Base-by-base conservation (phyloP, 257 asterid species). In the Paulownia fortunei region DNA sequence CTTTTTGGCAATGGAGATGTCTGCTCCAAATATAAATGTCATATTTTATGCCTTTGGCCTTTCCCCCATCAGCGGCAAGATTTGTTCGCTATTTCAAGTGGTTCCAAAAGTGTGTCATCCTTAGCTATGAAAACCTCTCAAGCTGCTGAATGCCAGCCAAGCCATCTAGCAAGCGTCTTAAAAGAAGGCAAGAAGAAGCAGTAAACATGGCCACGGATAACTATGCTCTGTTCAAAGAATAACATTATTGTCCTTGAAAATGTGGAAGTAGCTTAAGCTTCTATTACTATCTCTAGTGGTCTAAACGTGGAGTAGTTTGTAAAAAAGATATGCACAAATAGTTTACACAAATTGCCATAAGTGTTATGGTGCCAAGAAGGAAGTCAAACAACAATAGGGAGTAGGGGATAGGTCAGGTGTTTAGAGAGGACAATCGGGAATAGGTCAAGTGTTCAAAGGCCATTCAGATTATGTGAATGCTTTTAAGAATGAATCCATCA, bases 1-100 rank as follows among this genome's bases (percentile, higher is more conserved):
- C 34, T 87, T 84, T 86, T 27, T 70, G 39, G 90, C 94, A 9
- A 37, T 3, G 15, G 86, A 79, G 78, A 76, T 63, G 18, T 84
- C 77, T 11, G 62, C 84, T 60, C 90, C 87, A 6, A 26, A 72
- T 6, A 60, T 39, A 23, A 80, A 36, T 13, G 24, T n/a, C 58
- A 19, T 7, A 13, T 11, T 26, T 19, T 80, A 44, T 27, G 72
- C 26, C 77, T 61, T 5, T 1, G 78, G 68, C 13, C 61, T 18
- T 44, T 67, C 34, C 42, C 32, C 59, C 80, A 21, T 56, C 76
- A 82, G 78, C 84, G 62, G 72, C 75, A 73, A 37, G 76, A 51
- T 63, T 18, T 47, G 7, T 44, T 59, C 56, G 59, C 55, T 7
- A 67, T 24, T 8, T 23, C 37, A 13, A 74, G 62, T 56, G 79